These are phyloP conservation scores for Oryza coarctata DNA, from an alignment of 176 grass and related monocot species.

Conservation along the genomic window DNA sequence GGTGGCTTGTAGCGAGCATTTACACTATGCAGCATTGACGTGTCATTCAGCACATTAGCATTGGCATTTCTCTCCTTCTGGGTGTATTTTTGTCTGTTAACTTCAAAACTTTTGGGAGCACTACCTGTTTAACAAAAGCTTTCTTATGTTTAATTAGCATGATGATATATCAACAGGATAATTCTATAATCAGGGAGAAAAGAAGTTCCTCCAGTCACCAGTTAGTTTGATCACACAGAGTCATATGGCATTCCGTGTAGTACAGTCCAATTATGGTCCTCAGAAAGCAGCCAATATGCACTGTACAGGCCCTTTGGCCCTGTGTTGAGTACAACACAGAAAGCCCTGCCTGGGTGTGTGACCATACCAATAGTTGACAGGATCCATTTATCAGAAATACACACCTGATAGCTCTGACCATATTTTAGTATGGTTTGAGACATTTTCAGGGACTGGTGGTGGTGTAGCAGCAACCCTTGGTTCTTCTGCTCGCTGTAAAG, in stretches of 20 bases:
- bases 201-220: constrained; percentile 11
- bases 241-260: constrained; percentile 17
- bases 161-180: constrained; percentile 33
- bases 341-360: constrained; percentile 24
- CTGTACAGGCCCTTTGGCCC: background rate
- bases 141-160: constrained; percentile 35
- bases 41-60: constrained; percentile 37
- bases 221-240: constrained; percentile 26
- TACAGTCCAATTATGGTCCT: constrained; percentile 23
- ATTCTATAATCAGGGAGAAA: constrained; percentile 11
- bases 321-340: background rate
- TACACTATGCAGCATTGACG: constrained; percentile 34
- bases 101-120: constrained; percentile 65
- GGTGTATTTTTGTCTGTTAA: constrained; percentile 40
- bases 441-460: constrained; percentile 49
- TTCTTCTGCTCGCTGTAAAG: constrained; percentile 39
- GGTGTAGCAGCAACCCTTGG: constrained; percentile 52
- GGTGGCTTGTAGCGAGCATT: constrained; percentile 53
- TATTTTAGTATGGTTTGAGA: constrained; percentile 82
- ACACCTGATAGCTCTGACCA: constrained; percentile 94
- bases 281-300: constrained; percentile 23
- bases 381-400: constrained; percentile 37
- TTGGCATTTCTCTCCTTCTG: constrained; percentile 60
- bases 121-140: constrained; percentile 58
- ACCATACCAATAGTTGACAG: constrained; percentile 12